Evolutionary conservation across 176 grass and related monocot genomes (phyloP).

Genomic region (Rhipidocladum racemiflorum): DNA sequence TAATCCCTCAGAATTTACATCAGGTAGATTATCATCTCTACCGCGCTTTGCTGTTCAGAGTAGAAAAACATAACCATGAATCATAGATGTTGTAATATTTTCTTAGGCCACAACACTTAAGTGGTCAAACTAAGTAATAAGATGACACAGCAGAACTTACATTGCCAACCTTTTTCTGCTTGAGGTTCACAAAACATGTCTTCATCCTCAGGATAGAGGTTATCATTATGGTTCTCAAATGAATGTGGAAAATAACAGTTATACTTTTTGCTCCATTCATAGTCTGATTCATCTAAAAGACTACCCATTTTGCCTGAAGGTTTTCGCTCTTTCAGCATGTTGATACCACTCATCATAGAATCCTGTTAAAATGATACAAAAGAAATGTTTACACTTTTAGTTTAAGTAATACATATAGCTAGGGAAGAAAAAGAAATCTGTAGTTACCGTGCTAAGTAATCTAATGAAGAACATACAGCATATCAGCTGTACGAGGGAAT

Average conservation of each 20-base stretch:
- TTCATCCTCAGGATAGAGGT: constrained; percentile 38
- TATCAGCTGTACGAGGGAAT: not conserved
- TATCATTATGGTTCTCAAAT: constrained; percentile 35
- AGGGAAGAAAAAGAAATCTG: not conserved
- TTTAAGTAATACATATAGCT: constrained; percentile 2
- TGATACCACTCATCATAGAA: constrained; percentile 42
- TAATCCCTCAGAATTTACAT: constrained; percentile 35
- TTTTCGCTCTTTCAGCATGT: constrained; percentile 34
- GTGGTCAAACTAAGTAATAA: constrained; percentile 19
- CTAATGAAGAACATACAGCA: not conserved
- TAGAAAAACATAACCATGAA: not conserved
- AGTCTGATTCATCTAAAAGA: constrained; percentile 31
- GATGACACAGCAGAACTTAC: constrained; percentile 41
- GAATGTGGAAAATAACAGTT: constrained; percentile 32
- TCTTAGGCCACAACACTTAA: not conserved
- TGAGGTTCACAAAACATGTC: constrained; percentile 30
- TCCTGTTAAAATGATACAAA: constrained; percentile 32
- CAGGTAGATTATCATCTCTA: constrained; percentile 18
- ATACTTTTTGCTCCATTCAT: constrained; percentile 24
- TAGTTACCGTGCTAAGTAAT: not conserved
- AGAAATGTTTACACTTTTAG: not conserved
- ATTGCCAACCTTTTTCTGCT: constrained; percentile 37
- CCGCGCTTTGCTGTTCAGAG: constrained; percentile 32
- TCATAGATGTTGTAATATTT: constrained; percentile 23
- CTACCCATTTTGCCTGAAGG: constrained; percentile 20